Evolutionary conservation across 192 early-diverging fungal genomes (phyloP), one percentile per base, ranked within the genome.

Genomic region (Gigaspora rosea): DNA sequence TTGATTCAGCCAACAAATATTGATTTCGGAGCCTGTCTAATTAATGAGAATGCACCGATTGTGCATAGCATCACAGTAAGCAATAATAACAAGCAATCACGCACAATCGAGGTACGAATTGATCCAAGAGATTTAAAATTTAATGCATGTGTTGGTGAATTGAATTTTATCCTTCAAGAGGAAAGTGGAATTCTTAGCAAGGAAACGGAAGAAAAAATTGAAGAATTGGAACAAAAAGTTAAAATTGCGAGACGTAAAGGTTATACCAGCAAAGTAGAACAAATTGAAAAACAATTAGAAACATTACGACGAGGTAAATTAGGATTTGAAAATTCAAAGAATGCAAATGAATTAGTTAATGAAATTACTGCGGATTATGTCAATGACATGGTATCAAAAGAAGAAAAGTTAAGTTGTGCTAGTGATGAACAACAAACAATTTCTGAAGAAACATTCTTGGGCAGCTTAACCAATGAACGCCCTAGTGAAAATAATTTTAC

Each of bases 231-330:
- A 84, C 97, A 98, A 75, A 99, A 98, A 80, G 85, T 97, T 59
- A 99, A 99, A 85, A 99, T 99, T 80, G 96, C 95, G 0, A 88
- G 86, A 57, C 87, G 95, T 49, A 99, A 99, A 81, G 92, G 92
- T 16, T 88, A 89, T 6, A 84, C 86, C 4, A 96, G 97, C 18
- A 99, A 99, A 80, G 88, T 94, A 0, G 88, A 90, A 54, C 97
- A 97, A 78, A 89, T 96, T 58, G 75, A 85, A 16, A 90, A 88
- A 59, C 93, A 94, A 74, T 80, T 97, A 20, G 87, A 90, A 41
- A 91, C 92, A 77, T 85, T 96, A 52, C 87, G 89, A n/a, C 52
- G 70, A 27, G 68, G 77, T 18, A 59, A 78, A 33, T 15, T 18
- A 49, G 57, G 65, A 2, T 59, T 51, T 47, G 51, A 76, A 32